Base-by-base conservation (phyloP, 345 rosid species). In the Populus deltoides region DNA sequence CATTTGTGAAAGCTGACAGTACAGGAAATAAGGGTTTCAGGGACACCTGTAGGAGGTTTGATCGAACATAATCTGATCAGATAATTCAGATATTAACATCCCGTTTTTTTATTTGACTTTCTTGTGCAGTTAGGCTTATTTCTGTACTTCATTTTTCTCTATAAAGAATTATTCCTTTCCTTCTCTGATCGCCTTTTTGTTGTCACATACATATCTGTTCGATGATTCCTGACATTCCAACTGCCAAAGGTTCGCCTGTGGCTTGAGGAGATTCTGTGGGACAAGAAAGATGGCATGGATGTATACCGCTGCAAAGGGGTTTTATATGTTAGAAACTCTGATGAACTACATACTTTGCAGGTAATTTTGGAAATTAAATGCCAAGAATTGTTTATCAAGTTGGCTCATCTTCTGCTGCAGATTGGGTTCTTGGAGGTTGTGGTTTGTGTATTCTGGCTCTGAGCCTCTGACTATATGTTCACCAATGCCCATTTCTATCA, bases 211-310 rank as follows among this genome's bases (percentile, higher is more conserved):
- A 13, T 66, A 5, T 38, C 4, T 66, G 15, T 47, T 63, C 12
- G 25, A 35, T 76, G 45, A 43, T 74, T 61, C 66, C 27, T 72
- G 47, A 41, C 49, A 25, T 55, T 75, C 33, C 29, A 31, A 77
- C 70, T 76, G 70, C 71, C 53, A 39, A 47, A 95, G 99, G 88
- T 92, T 76, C 91, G 88, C 27, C 78, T 83, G 73, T 95, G 98
- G 99, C 87, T 95, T 3, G 98, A 95, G 87, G 99, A 91, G 78
- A 92, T 95, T 80, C 87, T 93, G 72, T 92, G 99, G 99, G 97
- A 95, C 73, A 95, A 92, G 83, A 92, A 88, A 72, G 57, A 81
- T 81, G 92, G 72, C 38, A 88, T 92, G 93, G 97, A 93, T 85
- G 86, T 93, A 17, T 93, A 95, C 76, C 97, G 97, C 39, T 95